These are phyloP conservation scores for Alloteropsis semialata DNA, from an alignment of 176 grass and related monocot genomes.

Conservation along the genomic window DNA sequence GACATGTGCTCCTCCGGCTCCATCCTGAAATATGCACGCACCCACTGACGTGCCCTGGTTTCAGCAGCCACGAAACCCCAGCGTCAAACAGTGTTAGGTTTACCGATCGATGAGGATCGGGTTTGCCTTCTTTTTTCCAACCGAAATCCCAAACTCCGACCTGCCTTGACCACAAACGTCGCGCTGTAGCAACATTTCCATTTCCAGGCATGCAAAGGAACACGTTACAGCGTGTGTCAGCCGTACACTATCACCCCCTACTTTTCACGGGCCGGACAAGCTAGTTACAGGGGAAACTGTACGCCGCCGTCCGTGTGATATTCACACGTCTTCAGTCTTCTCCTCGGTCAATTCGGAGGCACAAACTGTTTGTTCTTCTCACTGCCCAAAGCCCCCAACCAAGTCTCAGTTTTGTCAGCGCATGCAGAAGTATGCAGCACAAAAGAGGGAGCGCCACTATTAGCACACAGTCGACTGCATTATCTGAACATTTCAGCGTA, in stretches of 20 bases:
- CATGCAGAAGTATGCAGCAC: neutral
- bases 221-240: neutral
- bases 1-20: neutral
- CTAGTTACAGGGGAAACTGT: neutral
- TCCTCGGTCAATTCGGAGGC: neutral
- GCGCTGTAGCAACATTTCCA: neutral
- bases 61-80: neutral
- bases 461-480: no score
- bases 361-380: neutral
- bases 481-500: neutral
- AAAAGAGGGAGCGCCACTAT: no score
- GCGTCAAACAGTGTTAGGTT: conserved; percentile 12
- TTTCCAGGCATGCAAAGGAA: neutral
- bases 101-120: neutral
- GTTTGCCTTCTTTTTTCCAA: neutral
- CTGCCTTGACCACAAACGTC: neutral
- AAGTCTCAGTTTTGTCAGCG: neutral
- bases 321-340: conserved; percentile 4
- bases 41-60: neutral
- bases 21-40: neutral
- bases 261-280: no score
- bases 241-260: no score
- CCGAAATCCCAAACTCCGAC: neutral
- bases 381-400: neutral
- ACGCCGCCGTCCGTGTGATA: neutral